Conservation (phyloP, 352 stramenopile genomes). For the Aphanomyces invadans region DNA sequence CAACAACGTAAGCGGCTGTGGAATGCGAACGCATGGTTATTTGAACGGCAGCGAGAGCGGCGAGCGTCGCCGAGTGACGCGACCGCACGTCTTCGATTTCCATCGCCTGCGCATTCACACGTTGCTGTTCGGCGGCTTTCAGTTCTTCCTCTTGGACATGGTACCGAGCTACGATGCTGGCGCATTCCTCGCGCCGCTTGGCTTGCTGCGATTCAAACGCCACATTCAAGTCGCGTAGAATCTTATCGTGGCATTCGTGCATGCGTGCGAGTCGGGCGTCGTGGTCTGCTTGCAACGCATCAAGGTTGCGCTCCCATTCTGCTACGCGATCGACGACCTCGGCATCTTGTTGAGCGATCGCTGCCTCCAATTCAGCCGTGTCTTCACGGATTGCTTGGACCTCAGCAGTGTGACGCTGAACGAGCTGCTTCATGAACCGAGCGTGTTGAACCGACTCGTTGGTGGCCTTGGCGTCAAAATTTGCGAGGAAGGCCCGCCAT, state of each 20-base stretch:
- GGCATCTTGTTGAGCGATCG: neutral
- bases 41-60: neutral
- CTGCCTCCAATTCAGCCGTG: neutral
- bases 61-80: neutral
- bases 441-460: conserved; percentile 1
- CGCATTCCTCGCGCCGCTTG: neutral
- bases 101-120: neutral
- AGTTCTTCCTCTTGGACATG: neutral
- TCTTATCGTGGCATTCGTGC: conserved; percentile 15
- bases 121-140: too few relatives aligned
- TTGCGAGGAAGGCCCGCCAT: neutral
- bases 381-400: neutral
- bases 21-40: neutral
- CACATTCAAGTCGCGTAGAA: neutral
- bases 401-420: neutral
- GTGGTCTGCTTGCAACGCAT: neutral
- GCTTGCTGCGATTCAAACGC: conserved; percentile 3
- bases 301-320: neutral
- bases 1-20: neutral
- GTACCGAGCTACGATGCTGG: too few relatives aligned
- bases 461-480: neutral
- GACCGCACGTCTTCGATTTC: neutral
- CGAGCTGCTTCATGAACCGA: conserved; percentile 10
- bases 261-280: neutral
- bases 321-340: neutral